Conservation (phyloP, 768 basidiomycete genomes). For the Lepiota subincarnata region DNA sequence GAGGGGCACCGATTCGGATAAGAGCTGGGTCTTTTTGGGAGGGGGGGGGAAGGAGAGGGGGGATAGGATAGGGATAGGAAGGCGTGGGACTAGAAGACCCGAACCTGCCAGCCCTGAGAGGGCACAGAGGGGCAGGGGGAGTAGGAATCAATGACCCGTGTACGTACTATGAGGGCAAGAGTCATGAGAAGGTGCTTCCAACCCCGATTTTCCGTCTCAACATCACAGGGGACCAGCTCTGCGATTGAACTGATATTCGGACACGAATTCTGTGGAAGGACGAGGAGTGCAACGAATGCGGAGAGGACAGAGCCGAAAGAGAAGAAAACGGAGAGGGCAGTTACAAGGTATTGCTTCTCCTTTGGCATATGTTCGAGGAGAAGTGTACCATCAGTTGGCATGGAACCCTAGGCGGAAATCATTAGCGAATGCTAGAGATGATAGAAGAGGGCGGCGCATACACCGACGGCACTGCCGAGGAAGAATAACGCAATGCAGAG, state of each 20-base stretch:
- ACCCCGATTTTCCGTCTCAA: constrained; percentile 68
- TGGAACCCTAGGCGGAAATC: constrained; percentile 59
- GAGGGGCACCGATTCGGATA: neutral
- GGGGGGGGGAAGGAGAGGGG: neutral
- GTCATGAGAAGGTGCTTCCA: constrained; percentile 84
- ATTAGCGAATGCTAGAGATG: neutral
- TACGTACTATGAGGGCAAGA: constrained; percentile 79
- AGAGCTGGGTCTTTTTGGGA: neutral
- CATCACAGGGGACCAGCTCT: constrained; percentile 51
- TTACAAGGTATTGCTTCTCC: constrained; percentile 88
- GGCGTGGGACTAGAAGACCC: neutral
- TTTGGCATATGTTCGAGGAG: constrained; percentile 91
- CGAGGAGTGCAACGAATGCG: constrained; percentile 71
- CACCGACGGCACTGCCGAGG: constrained; percentile 91
- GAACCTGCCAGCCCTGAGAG: neutral
- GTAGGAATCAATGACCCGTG: neutral
- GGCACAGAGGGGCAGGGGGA: neutral
- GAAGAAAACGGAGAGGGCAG: constrained; percentile 92
- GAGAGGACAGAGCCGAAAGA: constrained; percentile 87
- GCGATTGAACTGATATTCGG: constrained; percentile 20
- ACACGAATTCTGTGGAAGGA: constrained; percentile 78
- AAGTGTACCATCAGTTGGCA: constrained; percentile 96
- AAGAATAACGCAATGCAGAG: constrained; percentile 81
- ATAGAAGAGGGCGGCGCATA: constrained; percentile 33
- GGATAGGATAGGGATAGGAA: neutral